phyloP scores from a whole-genome alignment of 1,284 basidiomycete genomes.

The Austroboletus novae-zelandiae region DNA sequence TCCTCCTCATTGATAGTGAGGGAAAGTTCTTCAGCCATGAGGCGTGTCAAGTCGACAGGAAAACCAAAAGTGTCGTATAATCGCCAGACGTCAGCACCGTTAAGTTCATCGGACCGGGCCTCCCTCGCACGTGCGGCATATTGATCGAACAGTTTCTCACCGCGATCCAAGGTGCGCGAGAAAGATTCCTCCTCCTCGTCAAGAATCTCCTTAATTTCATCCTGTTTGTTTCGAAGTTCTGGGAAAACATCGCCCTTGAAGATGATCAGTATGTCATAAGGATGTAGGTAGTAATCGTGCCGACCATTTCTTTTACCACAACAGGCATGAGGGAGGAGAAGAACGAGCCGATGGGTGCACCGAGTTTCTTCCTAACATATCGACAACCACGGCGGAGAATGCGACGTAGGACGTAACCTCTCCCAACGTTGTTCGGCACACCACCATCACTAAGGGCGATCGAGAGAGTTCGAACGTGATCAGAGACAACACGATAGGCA shows the following conservation, averaged over 20 bases:
- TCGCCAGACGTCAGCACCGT: slow-evolving; percentile 94
- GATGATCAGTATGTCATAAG: slow-evolving; percentile 10
- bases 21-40: slow-evolving; percentile 96
- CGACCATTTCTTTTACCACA: slow-evolving; percentile 85
- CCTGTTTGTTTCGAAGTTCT: slow-evolving; percentile 83
- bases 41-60: slow-evolving; percentile 92
- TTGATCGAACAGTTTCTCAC: slow-evolving; percentile 94
- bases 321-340: slow-evolving; percentile 92
- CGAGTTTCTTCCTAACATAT: slow-evolving; percentile 94
- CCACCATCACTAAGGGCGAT: slow-evolving; percentile 97
- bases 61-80: slow-evolving; percentile 99
- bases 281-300: slow-evolving; percentile 18
- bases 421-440: slow-evolving; percentile 92
- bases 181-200: slow-evolving; percentile 99
- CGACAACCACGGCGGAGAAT: slow-evolving; percentile 91
- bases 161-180: slow-evolving; percentile 92
- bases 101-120: slow-evolving; percentile 66
- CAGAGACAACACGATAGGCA: slow-evolving; percentile 95
- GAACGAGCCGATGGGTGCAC: slow-evolving; percentile 92
- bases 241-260: slow-evolving; percentile 85
- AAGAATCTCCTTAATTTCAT: slow-evolving; percentile 92
- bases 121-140: slow-evolving; percentile 76
- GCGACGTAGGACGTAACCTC: slow-evolving; percentile 93
- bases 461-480: slow-evolving; percentile 94
- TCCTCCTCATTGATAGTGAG: slow-evolving; percentile 86